A percentile compares a stretch with the other conserved stretches of the same genome.
Evolutionary conservation across 2,329 filamentous ascomycete species (phyloP).

Genomic region (Fusarium scirpi): DNA sequence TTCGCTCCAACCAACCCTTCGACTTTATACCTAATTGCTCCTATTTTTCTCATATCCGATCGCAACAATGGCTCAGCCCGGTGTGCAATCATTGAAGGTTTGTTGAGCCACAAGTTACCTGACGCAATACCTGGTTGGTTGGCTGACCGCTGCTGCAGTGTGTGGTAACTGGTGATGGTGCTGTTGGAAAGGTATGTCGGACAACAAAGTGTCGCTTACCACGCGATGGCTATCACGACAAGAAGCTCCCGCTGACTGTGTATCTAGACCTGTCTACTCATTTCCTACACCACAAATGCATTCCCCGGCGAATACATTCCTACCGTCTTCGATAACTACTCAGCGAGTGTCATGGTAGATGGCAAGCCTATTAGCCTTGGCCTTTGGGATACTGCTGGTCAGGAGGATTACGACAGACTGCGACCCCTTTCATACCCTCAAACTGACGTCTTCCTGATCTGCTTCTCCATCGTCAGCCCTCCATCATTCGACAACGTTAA

Average conservation of each 20-base stretch:
- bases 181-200: constrained; percentile 87
- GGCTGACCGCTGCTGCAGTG: constrained; percentile 70
- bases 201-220: constrained; percentile 2
- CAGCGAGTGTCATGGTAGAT: constrained; percentile 98
- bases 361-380: constrained; percentile 97
- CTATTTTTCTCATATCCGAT: constrained; percentile 25
- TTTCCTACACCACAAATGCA: constrained; percentile 99
- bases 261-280: constrained; percentile 92
- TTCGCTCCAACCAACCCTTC: constrained; percentile 11
- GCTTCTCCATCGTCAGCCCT: constrained; percentile 97
- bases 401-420: constrained; percentile 97
- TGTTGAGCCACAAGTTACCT: constrained; percentile 47
- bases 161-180: constrained; percentile 98
- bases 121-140: constrained; percentile 39
- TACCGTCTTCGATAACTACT: constrained; percentile 99
- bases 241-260: constrained; percentile 46
- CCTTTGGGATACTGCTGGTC: constrained; percentile 97
- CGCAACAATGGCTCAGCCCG: constrained; percentile 77
- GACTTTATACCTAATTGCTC: constrained; percentile 5
- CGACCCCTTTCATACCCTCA: constrained; percentile 97
- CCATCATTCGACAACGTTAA: constrained; percentile 99
- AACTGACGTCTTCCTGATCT: constrained; percentile 98
- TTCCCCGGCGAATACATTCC: constrained; percentile 99
- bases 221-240: constrained; percentile 1
- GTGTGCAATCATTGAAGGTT: constrained; percentile 94